Conservation (phyloP, 768 basidiomycete species). For the Russula sp. region DNA sequence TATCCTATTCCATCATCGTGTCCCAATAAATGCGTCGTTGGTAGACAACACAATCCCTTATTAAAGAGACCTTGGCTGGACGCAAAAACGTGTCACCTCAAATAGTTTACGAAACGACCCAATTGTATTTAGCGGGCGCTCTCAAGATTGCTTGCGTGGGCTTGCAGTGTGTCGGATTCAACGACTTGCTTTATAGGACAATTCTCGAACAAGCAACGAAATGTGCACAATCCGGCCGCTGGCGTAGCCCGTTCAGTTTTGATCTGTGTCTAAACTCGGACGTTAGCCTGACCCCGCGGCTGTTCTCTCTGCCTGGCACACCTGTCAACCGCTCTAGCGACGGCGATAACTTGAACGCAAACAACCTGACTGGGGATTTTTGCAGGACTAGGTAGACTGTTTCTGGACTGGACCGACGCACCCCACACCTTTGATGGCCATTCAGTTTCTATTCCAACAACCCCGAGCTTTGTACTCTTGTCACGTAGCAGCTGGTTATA, state of each 20-base stretch:
- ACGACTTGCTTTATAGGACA: constrained; percentile 54
- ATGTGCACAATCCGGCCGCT: constrained; percentile 32
- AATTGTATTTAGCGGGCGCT: constrained; percentile 68
- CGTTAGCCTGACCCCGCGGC: constrained; percentile 14
- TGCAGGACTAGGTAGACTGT: constrained; percentile 11
- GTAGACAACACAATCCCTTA: constrained; percentile 58
- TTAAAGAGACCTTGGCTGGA: constrained; percentile 64
- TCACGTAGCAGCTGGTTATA: background rate
- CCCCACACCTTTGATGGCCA: background rate
- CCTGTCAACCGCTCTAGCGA: constrained; percentile 6
- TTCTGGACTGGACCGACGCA: background rate
- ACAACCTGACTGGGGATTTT: background rate
- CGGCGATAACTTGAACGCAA: background rate
- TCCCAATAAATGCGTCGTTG: background rate
- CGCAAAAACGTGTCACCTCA: constrained; percentile 76
- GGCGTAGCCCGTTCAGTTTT: constrained; percentile 27
- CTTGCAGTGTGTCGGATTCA: constrained; percentile 74
- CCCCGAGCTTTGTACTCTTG: constrained; percentile 1
- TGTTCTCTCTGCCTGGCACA: constrained; percentile 18
- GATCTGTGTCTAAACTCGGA: constrained; percentile 15
- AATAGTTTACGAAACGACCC: constrained; percentile 66
- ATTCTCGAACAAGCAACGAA: constrained; percentile 58
- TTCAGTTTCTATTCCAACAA: background rate
- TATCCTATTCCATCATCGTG: background rate
- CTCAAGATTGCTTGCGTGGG: constrained; percentile 69